Base-by-base conservation (phyloP, 345 rosid species). In the Acer campestre region DNA sequence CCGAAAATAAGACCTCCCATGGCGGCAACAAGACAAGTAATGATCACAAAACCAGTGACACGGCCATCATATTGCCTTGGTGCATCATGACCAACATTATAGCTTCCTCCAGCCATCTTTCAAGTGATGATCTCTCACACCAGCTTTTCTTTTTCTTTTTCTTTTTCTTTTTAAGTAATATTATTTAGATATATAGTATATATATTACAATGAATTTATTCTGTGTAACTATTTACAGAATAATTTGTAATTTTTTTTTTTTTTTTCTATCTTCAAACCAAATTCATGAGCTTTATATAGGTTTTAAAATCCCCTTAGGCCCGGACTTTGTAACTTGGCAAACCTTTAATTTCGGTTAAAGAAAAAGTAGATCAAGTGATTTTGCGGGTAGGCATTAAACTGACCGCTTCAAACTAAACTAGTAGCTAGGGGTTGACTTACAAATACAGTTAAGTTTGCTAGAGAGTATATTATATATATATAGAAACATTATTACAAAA, bases 1-100 rank as follows among this genome's bases (percentile, higher is more conserved):
- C 97, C 95, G 49, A 94, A 92, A 71, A 94, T 83, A 78, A 92
- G 94, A 80, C 98, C 97, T 9, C 98, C 98, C 79, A 85, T 83
- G 67, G 97, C 95, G 2, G 97, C 95, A 29, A 92, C 90, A 76
- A 92, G 58, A 75, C 95, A 94, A n/a, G 93, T 86, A 49, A 83
- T 72, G 29, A 92, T 38, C 55, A 94, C 95, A 44, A 87, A 87
- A 44, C 76, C 66, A 1, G 97, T 94, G 74, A 94, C 74, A 16
- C 85, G 81, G 55, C 91, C 93, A 61, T 88, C 87, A 61, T 88
- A 92, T 27, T 79, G 71, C 20, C 74, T 75, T 17, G 65, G 85
- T 6, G 80, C 81, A 40, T 81, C 64, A 51, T 81, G 77, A 75
- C 68, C 79, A n/a, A 80, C 83, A 75, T 74, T 35, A 35, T 35